Evolutionary conservation across 495 filamentous ascomycete genomes (phyloP).

Genomic region (Chlorociboria aeruginascens): DNA sequence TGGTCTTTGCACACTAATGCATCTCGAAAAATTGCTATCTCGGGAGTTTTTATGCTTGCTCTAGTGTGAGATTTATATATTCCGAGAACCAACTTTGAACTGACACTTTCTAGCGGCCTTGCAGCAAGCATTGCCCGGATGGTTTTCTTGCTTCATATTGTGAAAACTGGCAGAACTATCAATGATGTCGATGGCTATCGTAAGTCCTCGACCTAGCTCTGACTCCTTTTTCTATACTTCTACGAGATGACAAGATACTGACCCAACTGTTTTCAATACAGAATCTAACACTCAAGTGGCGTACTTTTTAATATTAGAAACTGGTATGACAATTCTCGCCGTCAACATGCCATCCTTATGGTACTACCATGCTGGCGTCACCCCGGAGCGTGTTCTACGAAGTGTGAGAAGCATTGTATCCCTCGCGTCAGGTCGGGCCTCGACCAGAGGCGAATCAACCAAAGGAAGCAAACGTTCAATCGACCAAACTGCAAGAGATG

Average conservation of each 20-base stretch:
- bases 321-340: background rate
- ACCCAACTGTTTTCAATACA: background rate
- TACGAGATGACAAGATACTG: background rate
- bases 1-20: too few species aligned
- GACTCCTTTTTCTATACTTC: background rate
- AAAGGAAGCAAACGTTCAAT: background rate
- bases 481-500: background rate
- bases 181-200: too few species aligned
- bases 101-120: too few species aligned
- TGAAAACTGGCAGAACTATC: too few species aligned
- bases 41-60: too few species aligned
- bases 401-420: background rate
- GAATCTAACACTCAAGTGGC: background rate
- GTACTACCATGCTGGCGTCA: background rate
- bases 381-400: background rate
- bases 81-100: too few species aligned
- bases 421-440: background rate
- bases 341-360: background rate
- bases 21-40: too few species aligned
- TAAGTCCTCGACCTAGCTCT: too few species aligned
- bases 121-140: too few species aligned
- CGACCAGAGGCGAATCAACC: background rate
- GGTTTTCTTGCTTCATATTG: too few species aligned
- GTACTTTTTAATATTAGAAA: background rate
- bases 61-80: too few species aligned